A percentile compares a stretch with the other conserved stretches of the same genome.
Conservation (phyloP, 805 yeast genomes). For the Myxozyma mucilagina region DNA sequence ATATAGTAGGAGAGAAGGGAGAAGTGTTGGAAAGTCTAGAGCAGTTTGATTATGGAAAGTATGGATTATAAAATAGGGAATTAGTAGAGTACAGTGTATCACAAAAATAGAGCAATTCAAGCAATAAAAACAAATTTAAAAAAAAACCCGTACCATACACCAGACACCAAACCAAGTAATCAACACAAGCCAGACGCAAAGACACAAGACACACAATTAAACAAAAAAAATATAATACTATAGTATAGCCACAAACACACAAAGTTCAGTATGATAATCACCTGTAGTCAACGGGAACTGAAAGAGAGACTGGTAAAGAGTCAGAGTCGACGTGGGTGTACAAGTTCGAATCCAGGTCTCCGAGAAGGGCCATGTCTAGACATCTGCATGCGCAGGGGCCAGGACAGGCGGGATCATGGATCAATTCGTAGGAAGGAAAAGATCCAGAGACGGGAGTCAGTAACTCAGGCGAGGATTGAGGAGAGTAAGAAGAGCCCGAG, state of each 20-base stretch:
- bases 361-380: slow-evolving; percentile 1
- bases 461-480: slow-evolving; percentile 23
- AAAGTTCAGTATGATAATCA: neutral
- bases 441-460: slow-evolving; percentile 21
- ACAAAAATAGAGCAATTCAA: neutral
- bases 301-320: too few relatives aligned
- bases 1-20: slow-evolving; percentile 55
- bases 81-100: neutral
- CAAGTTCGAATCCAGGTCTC: neutral
- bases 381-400: slow-evolving; percentile 2
- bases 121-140: neutral
- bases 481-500: slow-evolving; percentile 7
- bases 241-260: neutral
- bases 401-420: slow-evolving; percentile 5
- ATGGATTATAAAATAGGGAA: slow-evolving; percentile 10
- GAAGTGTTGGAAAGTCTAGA: slow-evolving; percentile 54
- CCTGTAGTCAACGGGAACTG: neutral
- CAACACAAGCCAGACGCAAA: neutral
- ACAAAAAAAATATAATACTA: neutral
- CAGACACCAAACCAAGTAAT: neutral
- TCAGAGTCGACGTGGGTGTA: too few relatives aligned
- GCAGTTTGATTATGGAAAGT: slow-evolving; percentile 48
- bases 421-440: slow-evolving; percentile 11
- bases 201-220: neutral
- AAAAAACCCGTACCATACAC: neutral